phyloP scores from a whole-genome alignment of 2,329 filamentous ascomycete species.

The Helotiales sp. region DNA sequence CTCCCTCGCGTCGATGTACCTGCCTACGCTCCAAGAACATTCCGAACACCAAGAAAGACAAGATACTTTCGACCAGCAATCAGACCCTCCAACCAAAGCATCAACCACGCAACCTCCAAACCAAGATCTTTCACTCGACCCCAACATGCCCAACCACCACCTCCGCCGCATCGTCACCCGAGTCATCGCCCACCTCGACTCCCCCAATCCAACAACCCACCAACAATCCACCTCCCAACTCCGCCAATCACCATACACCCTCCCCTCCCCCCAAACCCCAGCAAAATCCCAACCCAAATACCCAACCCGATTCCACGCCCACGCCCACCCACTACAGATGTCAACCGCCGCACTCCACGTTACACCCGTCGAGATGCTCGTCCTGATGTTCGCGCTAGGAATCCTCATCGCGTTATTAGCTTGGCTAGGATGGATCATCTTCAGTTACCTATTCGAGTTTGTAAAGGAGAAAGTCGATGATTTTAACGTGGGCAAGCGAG shows the following conservation, averaged over 20 bases:
- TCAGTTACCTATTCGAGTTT: conserved; percentile 10
- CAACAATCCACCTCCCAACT: neutral
- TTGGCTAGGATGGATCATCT: conserved; percentile 15
- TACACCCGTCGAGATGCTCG: conserved; percentile 14
- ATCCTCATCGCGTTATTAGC: conserved; percentile 13
- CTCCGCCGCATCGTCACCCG: conserved; percentile 4
- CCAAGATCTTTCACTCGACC: no score
- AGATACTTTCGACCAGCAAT: no score
- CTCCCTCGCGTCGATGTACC: no score
- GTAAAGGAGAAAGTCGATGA: conserved; percentile 11
- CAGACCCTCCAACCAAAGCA: no score
- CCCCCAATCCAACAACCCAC: neutral
- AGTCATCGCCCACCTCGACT: neutral
- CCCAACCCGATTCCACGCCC: no score
- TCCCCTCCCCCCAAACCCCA: neutral
- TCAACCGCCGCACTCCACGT: neutral
- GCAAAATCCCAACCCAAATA: no score
- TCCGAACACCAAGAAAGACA: no score
- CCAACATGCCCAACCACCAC: neutral
- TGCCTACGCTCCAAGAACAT: no score
- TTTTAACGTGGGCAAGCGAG: conserved; percentile 3
- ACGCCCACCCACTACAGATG: neutral
- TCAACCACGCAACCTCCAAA: no score
- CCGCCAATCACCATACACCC: neutral
- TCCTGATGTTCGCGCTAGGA: conserved; percentile 11